phyloP scores from a whole-genome alignment of 1,284 basidiomycete genomes.

The Leucoagaricus sp. region DNA sequence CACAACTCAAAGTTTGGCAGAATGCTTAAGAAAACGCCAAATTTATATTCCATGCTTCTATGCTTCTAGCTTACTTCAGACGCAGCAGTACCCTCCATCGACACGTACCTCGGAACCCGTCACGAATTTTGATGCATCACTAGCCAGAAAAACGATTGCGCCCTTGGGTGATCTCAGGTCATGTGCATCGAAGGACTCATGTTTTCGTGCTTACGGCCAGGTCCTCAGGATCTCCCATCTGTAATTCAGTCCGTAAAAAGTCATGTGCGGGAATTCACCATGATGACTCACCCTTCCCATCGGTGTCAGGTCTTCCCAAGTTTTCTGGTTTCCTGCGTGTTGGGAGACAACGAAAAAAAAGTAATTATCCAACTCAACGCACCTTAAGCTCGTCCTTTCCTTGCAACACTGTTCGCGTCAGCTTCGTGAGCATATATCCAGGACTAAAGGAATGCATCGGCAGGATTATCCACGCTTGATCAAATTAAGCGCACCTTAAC shows the following conservation, averaged over 20 bases:
- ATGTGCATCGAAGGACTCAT: background rate
- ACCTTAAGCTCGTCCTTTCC: slow-evolving; percentile 76
- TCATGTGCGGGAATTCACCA: background rate
- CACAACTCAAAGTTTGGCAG: background rate
- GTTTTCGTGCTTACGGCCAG: slow-evolving; percentile 49
- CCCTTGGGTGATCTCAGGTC: slow-evolving; percentile 46
- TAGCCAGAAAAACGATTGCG: slow-evolving; percentile 83
- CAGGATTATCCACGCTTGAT: background rate
- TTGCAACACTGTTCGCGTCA: slow-evolving; percentile 79
- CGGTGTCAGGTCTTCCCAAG: slow-evolving; percentile 90
- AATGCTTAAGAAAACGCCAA: no score
- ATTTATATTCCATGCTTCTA: background rate
- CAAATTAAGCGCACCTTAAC: slow-evolving; percentile 51
- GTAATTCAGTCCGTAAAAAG: slow-evolving; percentile 1
- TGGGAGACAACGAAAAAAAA: background rate
- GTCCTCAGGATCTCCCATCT: slow-evolving; percentile 82
- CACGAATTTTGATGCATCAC: slow-evolving; percentile 85
- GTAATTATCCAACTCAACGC: slow-evolving; percentile 17
- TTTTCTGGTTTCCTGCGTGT: slow-evolving; percentile 53
- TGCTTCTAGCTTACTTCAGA: slow-evolving; percentile 40
- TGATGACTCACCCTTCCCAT: slow-evolving; percentile 71
- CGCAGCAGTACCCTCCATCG: slow-evolving; percentile 82
- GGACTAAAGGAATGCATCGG: slow-evolving; percentile 50
- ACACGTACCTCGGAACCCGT: slow-evolving; percentile 85
- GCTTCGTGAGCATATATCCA: slow-evolving; percentile 88